phyloP scores from a whole-genome alignment of 768 basidiomycete species.

The Saitozyma podzolica region DNA sequence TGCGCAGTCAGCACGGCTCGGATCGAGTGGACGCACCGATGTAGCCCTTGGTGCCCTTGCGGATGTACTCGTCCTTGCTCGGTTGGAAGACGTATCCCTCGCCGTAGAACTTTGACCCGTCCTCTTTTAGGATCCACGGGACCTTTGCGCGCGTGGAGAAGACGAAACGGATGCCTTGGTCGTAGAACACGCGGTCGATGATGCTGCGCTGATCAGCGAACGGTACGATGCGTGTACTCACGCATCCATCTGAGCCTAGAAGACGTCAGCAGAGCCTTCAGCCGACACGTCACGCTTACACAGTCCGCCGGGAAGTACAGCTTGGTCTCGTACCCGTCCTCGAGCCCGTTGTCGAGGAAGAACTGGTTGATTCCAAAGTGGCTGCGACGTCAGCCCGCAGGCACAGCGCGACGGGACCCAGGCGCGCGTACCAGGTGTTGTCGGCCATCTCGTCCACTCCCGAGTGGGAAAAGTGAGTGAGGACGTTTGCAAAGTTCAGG shows the following conservation, averaged over 20 bases:
- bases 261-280: neutral
- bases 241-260: conserved; percentile 19
- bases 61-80: conserved; percentile 79
- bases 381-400: conserved; percentile 54
- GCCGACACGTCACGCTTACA: conserved; percentile 47
- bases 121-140: conserved; percentile 77
- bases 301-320: conserved; percentile 88
- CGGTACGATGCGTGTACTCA: neutral
- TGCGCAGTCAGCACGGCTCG: too few relatives aligned
- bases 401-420: conserved; percentile 37
- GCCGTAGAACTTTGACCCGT: conserved; percentile 66
- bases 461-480: conserved; percentile 86
- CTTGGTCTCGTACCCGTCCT: conserved; percentile 68
- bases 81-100: conserved; percentile 76
- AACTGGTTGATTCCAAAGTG: conserved; percentile 74
- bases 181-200: conserved; percentile 76
- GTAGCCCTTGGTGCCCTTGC: conserved; percentile 75
- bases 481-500: conserved; percentile 80
- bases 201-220: neutral
- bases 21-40: conserved; percentile 51
- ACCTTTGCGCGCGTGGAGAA: conserved; percentile 90
- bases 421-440: conserved; percentile 24
- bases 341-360: conserved; percentile 84
- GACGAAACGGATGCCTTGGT: conserved; percentile 76
- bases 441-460: conserved; percentile 61